phyloP scores from a whole-genome alignment of 345 rosid genomes.

The Brassica carinata region DNA sequence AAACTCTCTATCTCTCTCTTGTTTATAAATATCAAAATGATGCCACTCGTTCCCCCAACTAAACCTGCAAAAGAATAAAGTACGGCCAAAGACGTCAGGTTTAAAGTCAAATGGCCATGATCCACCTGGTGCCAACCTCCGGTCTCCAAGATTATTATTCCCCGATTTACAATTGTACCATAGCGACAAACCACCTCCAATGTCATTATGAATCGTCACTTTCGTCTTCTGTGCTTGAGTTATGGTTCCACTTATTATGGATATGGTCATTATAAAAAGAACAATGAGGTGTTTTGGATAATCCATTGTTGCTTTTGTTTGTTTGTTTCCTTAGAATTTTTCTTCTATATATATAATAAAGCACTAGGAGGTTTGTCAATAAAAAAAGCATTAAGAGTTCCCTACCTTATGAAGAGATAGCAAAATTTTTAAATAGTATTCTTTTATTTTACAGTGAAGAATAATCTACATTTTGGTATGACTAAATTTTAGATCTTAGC shows the following conservation, averaged over 20 bases:
- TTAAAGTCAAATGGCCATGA: not conserved
- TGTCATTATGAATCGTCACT: not conserved
- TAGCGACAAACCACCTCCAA: not conserved
- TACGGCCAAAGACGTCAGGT: constrained; percentile 3
- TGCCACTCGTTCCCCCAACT: constrained; percentile 8
- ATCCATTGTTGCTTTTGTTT: not conserved
- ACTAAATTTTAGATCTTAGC: no score
- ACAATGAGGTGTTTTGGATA: not conserved
- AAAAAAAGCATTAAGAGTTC: not conserved
- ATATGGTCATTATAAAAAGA: not conserved
- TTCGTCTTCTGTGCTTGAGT: not conserved
- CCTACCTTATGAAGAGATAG: not conserved
- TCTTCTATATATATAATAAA: not conserved
- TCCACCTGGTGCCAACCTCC: constrained; percentile 1
- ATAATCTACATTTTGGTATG: no score
- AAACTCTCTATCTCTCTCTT: not conserved
- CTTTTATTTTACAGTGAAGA: no score
- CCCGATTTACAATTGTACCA: constrained; percentile 6
- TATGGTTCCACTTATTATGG: not conserved
- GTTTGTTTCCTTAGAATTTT: not conserved
- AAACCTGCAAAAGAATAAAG: constrained; percentile 4
- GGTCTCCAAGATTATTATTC: not conserved
- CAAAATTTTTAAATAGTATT: not conserved
- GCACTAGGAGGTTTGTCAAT: not conserved
- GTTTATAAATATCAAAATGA: not conserved